Evolutionary conservation across 2,329 filamentous ascomycete genomes (phyloP).

Genomic region (Trichoderma guizhouense): DNA sequence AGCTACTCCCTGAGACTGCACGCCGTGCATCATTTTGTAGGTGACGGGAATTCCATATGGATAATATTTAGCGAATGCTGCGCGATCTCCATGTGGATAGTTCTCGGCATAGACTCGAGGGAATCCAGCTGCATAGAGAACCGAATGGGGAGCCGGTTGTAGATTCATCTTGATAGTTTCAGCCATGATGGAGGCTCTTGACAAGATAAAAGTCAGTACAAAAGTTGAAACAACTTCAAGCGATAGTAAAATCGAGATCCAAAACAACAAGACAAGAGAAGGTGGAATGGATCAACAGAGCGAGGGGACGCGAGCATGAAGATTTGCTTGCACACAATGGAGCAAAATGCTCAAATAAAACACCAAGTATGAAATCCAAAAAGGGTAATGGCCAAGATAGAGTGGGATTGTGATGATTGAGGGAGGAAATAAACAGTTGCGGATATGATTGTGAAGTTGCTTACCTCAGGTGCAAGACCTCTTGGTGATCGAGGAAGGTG

Average conservation of each 20-base stretch:
- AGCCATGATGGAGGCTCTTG: conserved; percentile 20
- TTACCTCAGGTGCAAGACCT: not conserved
- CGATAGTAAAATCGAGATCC: not conserved
- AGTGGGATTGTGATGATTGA: not conserved
- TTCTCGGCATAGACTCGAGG: conserved; percentile 25
- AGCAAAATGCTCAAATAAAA: not conserved
- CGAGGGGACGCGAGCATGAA: not conserved
- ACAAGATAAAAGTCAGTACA: not conserved
- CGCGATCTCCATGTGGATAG: conserved; percentile 26
- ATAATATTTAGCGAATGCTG: conserved; percentile 32
- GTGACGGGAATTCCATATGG: conserved; percentile 35
- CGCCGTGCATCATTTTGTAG: conserved; percentile 34
- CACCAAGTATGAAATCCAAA: not conserved
- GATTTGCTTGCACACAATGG: not conserved
- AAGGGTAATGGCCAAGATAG: not conserved
- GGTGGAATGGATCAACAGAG: not conserved
- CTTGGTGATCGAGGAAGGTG: not conserved
- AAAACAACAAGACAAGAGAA: not conserved
- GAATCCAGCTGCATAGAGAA: conserved; percentile 20
- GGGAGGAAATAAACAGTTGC: not conserved
- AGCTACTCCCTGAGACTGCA: conserved; percentile 25
- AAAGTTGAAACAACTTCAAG: not conserved
- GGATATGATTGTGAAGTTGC: not conserved
- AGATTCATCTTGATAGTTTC: not conserved
- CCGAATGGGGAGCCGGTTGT: conserved; percentile 19